Evolutionary conservation across 768 basidiomycete genomes (phyloP), one percentile per base, ranked within the genome.

Genomic region (Suillus clintonianus): DNA sequence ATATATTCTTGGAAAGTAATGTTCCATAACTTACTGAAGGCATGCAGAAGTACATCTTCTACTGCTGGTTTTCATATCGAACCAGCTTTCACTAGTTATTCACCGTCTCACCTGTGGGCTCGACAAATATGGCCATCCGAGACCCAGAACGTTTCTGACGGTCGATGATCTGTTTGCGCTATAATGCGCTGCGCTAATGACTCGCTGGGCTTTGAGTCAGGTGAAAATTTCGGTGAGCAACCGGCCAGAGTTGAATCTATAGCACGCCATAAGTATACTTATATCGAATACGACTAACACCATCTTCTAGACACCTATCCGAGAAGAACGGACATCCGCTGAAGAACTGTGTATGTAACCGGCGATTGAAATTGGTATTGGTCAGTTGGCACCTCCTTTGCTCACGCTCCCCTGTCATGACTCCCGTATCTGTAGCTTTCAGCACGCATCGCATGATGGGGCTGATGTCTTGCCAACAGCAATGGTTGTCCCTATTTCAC

Each of bases 391-490:
- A 37, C 10, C 37, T 37, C 37, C 37, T 10, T 37, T 37, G 11
- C 37, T 37, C 37, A 39, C 39, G 13, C 39, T 39, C 39, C 39
- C 13, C 39, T 39, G 39, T 11, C 2, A 27, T 4, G 13, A 39
- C 39, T 39, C 13, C 4, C 27, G 50, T 51, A 17, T 51, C 50
- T 51, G 50, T 27, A 27, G 48, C 17, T 30, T 51, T 17, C 27
- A 51, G 27, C 17, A 32, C 50, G 56, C 41, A 58, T 43, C 6
- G 27, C 56, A n/a, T 8, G 15, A 57, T 57, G 34, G 41, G 0
- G 5, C 50, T 51, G 27, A 51, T 51, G 50, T 51, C 50, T 51
- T 51, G 50, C 50, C 50, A 51, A 51, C 50, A 51, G 50, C 27
- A 51, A 51, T 15, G 30, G 50, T 51, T 15, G 50, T 51, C 50